A percentile compares a stretch with the other conserved stretches of the same genome.
These are phyloP conservation scores for Pelargonium myrrhifolium DNA, from an alignment of 441 rosid genomes.

Conservation along the genomic window DNA sequence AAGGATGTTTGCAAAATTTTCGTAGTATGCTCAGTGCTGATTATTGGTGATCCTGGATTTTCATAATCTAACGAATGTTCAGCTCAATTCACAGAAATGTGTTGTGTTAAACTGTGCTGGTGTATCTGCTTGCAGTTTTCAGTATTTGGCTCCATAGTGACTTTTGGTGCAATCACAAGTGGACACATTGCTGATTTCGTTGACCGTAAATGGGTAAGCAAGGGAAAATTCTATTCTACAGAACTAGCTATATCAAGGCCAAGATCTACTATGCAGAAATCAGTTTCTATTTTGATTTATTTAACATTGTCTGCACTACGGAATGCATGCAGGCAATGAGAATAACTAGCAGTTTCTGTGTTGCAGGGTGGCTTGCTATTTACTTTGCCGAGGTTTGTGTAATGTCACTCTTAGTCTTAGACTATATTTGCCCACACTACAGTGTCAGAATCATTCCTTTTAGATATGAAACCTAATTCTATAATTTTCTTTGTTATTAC, in stretches of 20 bases:
- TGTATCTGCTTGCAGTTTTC: constrained; percentile 49
- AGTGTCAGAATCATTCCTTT: constrained; percentile 5
- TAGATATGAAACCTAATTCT: constrained; percentile 10
- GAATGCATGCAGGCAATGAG: constrained; percentile 66
- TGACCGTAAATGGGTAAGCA: constrained; percentile 80
- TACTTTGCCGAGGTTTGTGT: constrained; percentile 70
- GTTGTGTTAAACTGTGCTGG: background rate
- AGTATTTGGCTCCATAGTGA: constrained; percentile 77
- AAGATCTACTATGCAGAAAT: background rate
- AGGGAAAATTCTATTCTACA: background rate
- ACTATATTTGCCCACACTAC: background rate
- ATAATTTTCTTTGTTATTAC: constrained; percentile 15
- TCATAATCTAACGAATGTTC: background rate
- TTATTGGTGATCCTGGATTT: too few relatives aligned
- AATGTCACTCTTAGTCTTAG: background rate
- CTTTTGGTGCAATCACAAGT: constrained; percentile 87
- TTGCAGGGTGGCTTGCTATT: constrained; percentile 81
- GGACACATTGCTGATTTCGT: constrained; percentile 70
- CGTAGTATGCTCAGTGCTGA: too few relatives aligned
- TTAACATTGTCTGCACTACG: background rate
- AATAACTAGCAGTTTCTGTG: constrained; percentile 51
- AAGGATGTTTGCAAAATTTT: too few relatives aligned
- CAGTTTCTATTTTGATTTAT: background rate
- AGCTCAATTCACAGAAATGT: background rate
- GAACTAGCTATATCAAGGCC: background rate